Base-by-base conservation (phyloP, 2,329 filamentous ascomycete species). In the Exophiala calicioides region DNA sequence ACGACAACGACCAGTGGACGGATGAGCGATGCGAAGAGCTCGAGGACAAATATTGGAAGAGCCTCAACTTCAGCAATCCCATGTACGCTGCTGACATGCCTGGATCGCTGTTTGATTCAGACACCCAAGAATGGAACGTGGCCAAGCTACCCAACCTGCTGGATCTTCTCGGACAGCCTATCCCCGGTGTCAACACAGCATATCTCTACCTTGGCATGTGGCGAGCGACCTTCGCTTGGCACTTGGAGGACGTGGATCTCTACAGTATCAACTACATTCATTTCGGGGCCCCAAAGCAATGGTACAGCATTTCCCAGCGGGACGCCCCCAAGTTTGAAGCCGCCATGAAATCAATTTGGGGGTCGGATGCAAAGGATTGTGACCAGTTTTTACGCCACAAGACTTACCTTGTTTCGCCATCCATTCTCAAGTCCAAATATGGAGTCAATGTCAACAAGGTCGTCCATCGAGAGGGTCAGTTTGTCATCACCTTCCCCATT, bases 201-300 rank as follows among this genome's bases (percentile, higher is more conserved):
- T 98, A 98, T 63, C 80, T 98, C 1, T 98, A 98, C 64, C 77
- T 98, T 50, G 93, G 93, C 32, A 98, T 98, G 93, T 98, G 93
- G 93, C 97, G 97, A 68, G 91, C 93, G 9, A 97, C 93, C 0
- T 98, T 98, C 66, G 93, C 93, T 6, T 98, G 93, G 93, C 93
- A 98, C 78, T 73, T 98, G 42, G 93, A 98, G 66, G 93, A 98
- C 65, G 91, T 98, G 31, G 93, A 98, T 71, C 80, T 98, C 3
- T 98, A 98, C 81, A 97, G 90, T 66, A 98, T 98, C 77, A 98
- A 98, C 72, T 98, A 96, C 67, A 90, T 98, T 50, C 93, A 98
- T 64, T 98, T 98, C 66, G 93, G 93, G 44, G 93, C 93, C 1
- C 93, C 93, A 0, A 98, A 98, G 70, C 93, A 98, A 67, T 98